phyloP scores from a whole-genome alignment of 169 alveolate species.

The Cryptosporidium sp. region DNA sequence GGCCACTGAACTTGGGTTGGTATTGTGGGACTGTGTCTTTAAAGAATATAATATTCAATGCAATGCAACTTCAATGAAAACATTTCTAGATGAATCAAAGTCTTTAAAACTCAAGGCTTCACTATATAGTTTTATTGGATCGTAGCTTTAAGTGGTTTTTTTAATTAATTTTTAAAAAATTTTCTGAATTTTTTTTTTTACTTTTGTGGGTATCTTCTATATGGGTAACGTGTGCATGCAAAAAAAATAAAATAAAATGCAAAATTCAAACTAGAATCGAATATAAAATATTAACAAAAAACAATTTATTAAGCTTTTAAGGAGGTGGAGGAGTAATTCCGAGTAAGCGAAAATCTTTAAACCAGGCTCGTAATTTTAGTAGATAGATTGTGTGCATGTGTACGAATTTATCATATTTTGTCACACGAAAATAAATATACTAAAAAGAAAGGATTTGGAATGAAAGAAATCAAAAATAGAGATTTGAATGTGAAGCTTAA shows the following conservation, averaged over 20 bases:
- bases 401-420: not conserved
- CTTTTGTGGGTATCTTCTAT: not conserved
- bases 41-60: slow-evolving; percentile 74
- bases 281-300: not conserved
- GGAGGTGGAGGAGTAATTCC: not conserved
- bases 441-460: not conserved
- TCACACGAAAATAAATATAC: not conserved
- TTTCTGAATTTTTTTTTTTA: not conserved
- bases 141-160: not conserved
- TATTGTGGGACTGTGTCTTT: slow-evolving; percentile 85
- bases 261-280: not conserved
- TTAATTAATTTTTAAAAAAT: not conserved
- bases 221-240: not conserved
- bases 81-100: slow-evolving; percentile 34
- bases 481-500: not conserved
- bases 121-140: slow-evolving; percentile 54
- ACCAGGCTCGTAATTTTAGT: not conserved
- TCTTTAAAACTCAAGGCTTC: slow-evolving; percentile 20
- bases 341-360: not conserved
- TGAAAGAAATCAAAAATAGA: not conserved
- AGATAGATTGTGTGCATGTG: slow-evolving; percentile 7
- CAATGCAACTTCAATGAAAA: not conserved
- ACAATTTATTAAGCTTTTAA: too few species aligned
- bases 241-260: not conserved
- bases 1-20: slow-evolving; percentile 84